Evolutionary conservation across 805 yeast genomes (phyloP), one percentile per base, ranked within the genome.

Genomic region (Phaffomyces antillensis): DNA sequence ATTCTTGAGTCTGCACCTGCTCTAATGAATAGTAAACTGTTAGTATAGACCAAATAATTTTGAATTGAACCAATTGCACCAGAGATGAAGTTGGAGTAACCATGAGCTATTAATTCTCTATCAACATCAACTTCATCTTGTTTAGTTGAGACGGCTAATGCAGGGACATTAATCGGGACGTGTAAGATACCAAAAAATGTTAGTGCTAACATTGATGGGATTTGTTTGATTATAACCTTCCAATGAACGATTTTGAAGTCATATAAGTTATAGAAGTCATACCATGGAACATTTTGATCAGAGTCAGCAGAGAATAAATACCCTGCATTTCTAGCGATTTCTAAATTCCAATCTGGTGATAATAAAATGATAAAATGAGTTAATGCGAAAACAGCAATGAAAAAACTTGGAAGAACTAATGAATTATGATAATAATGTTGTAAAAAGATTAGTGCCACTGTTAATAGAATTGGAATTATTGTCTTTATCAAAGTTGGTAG

Each of bases 151-250:
- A 90, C 93, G 0, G 98, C 97, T 39, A 93, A 71, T 0, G 99
- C 98, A 1, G 99, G 99, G 13, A 93, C 97, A 61, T 93, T 93
- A 48, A 93, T 93, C 5, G 99, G 99, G 11, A 93, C 99, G 57
- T 93, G 99, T 44, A 93, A 67, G 35, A 93, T 84, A 12, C 99
- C 99, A 58, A 93, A 93, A 60, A 93, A 93, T 0, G 98, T 90
- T 51, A 93, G 70, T 0, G 99, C 99, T 44, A 91, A 66, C 96
- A 93, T 93, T 3, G 95, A 84, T 7, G 99, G 99, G 17, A 89
- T 49, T 56, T 89, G 87, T 43, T 73, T 67, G 2, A 79, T 40
- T 24, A 93, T 71, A 26, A 81, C 72, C 49, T 66, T 58, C 93
- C 96, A 87, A 61, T 86, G 79, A n/a, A 88, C 93, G 26, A 73